Base-by-base conservation (phyloP, 345 rosid species). In the Hypericum androsaemum region DNA sequence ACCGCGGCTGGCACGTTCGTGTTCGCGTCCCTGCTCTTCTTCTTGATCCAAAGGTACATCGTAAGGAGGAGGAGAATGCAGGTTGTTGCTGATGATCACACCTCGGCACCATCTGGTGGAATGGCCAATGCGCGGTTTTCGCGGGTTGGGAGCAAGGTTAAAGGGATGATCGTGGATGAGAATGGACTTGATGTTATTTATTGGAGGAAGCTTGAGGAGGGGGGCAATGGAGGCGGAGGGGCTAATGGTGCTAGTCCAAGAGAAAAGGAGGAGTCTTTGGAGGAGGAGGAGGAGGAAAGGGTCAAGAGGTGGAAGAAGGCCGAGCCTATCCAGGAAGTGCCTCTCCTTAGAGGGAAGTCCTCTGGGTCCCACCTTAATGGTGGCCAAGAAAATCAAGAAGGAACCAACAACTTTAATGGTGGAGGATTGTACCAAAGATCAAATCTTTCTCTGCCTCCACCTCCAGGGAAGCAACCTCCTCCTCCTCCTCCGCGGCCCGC, bases 181-280 rank as follows among this genome's bases (percentile, higher is more conserved):
- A 58, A 84, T 15, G 96, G 97, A 0, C 64, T 80, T 43, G 95
- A 86, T 63, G 88, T 86, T 52, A 63, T 82, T 54, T 89, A 84
- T 38, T 86, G 95, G 95, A 80, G 71, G 54, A 69, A 70, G 54
- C 73, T 77, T 28, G 69, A 78, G 52, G 71, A 37, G 6, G 72
- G 70, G 14, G 65, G 54, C n/a, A 69, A 45, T 57, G 32, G 32
- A 22, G 32, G 32, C 1, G 4, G 32, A 22, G 4, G 32, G 4
- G 32, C 32, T 1, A 22, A 22, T 22, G 32, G 32, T 22, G 32
- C 1, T 22, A 22, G 1, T 22, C 32, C 32, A 22, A 69, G 46
- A 10, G 67, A 52, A 11, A 71, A 63, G 8, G 63, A 56, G 41
- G 54, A 62, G 7, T 62, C 44, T 11, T 43, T 46, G 7, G 68